Percentiles rank a stretch among this genome's conserved stretches.
phyloP scores from a whole-genome alignment of 192 early-diverging fungal species.

The Coemansia sp. region DNA sequence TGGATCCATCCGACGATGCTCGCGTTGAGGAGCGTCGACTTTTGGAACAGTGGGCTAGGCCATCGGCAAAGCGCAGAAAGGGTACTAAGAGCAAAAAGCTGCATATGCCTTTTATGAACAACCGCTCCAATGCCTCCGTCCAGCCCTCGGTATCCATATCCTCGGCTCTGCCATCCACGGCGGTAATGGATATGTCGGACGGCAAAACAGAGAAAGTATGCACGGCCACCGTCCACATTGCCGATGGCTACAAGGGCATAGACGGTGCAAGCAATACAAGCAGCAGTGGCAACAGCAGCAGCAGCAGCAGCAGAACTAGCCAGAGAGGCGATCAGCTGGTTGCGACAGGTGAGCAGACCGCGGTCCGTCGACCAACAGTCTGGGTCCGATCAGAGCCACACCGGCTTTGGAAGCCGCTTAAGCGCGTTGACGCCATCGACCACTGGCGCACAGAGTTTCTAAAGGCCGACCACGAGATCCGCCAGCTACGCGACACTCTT shows the following conservation, averaged over 20 bases:
- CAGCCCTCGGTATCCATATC: too few relatives aligned
- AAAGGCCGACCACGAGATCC: conserved; percentile 54
- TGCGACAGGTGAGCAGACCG: not conserved
- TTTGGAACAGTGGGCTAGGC: conserved; percentile 32
- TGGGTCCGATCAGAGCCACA: conserved; percentile 26
- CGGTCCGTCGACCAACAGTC: conserved; percentile 9
- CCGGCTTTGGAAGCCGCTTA: conserved; percentile 51
- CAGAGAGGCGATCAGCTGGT: not conserved
- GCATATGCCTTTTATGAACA: too few relatives aligned
- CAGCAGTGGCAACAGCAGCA: not conserved
- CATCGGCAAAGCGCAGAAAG: conserved; percentile 6
- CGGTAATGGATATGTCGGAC: too few relatives aligned
- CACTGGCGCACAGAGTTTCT: conserved; percentile 56
- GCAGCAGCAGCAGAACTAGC: not conserved
- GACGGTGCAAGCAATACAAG: not conserved
- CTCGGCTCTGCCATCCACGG: too few relatives aligned
- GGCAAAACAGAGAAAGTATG: not conserved
- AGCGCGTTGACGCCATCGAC: conserved; percentile 66
- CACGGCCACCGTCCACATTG: not conserved
- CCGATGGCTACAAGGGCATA: too few relatives aligned
- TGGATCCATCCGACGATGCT: conserved; percentile 13
- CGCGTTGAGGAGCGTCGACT: conserved; percentile 21
- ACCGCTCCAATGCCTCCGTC: too few relatives aligned
- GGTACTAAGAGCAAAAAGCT: too few relatives aligned
- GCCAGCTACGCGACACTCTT: conserved; percentile 35